Evolutionary conservation across 2,329 filamentous ascomycete genomes (phyloP), one percentile per base, ranked within the genome.

Genomic region (Pseudogymnoascus sp.): DNA sequence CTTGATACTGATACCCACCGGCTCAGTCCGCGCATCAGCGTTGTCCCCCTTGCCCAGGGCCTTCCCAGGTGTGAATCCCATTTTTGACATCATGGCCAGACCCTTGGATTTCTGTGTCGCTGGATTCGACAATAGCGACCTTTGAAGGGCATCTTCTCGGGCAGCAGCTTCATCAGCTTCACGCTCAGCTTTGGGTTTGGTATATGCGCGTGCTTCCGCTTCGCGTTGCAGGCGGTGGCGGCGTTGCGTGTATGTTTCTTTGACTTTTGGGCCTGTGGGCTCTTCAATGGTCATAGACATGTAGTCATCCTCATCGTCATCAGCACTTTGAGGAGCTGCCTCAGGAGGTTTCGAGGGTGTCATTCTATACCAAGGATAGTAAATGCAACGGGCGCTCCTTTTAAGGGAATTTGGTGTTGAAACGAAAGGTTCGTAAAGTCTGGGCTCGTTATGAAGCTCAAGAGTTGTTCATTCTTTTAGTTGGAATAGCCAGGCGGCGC

Each of bases 231-330:
- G 70, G 38, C 73, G 72, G 11, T 68, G 68, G 7, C 71, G 72
- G 1, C 81, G 81, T 71, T 89, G 85, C 1, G 86, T 78, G 21
- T 85, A 84, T 10, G 86, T 87, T 73, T 89, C 86, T 67, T 81
- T 82, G 63, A 78, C 75, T 33, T 72, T 71, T 7, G 76, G 72
- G 29, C 74, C 72, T 17, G 75, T 75, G 0, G 84, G 81, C 63
- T 96, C 90, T 17, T 84, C 82, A 73, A 99, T 93, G 13, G 87
- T 82, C 93, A 99, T 97, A 70, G 88, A 91, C 89, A 99, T 96
- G 80, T 99, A 97, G 76, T 99, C 95, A 67, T 97, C 92, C 67
- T 92, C 90, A 19, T 92, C 90, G 6, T 56, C 50, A 2, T 56
- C 50, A 2, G 50, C 29, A 11, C 50, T 35, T 15, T 15, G 50